Conservation (phyloP, 2,329 filamentous ascomycete species). For the Arthrobotrys megalospora region DNA sequence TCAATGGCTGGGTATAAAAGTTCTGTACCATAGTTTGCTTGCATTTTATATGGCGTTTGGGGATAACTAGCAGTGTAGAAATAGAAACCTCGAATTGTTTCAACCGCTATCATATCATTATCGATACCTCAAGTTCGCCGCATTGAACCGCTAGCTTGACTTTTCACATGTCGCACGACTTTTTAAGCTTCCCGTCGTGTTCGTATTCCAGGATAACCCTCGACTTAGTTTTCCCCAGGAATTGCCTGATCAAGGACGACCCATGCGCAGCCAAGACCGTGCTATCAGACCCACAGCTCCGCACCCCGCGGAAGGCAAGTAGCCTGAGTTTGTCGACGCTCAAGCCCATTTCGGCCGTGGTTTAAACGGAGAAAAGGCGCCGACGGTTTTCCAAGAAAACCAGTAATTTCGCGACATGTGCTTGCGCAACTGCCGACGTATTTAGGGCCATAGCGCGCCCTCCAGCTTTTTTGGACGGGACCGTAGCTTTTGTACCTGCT, state of each 20-base stretch:
- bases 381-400: slow-evolving; percentile 1
- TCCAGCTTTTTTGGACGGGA: not conserved
- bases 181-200: slow-evolving; percentile 15
- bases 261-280: slow-evolving; percentile 33
- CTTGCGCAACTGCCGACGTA: slow-evolving; percentile 49
- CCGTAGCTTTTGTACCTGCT: slow-evolving; percentile 1
- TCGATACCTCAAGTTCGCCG: not conserved
- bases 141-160: not conserved
- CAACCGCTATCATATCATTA: not conserved
- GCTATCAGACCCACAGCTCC: slow-evolving; percentile 43
- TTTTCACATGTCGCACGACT: slow-evolving; percentile 26
- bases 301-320: slow-evolving; percentile 28
- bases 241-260: slow-evolving; percentile 20
- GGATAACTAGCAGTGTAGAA: slow-evolving; percentile 12
- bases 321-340: not conserved
- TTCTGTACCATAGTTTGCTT: slow-evolving; percentile 6
- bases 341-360: slow-evolving; percentile 56
- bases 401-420: slow-evolving; percentile 45
- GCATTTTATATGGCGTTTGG: slow-evolving; percentile 27
- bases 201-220: slow-evolving; percentile 16
- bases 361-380: slow-evolving; percentile 36
- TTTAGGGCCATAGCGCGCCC: slow-evolving; percentile 39
- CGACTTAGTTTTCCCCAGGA: slow-evolving; percentile 20
- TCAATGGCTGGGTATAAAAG: slow-evolving; percentile 16
- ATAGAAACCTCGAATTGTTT: not conserved